Base-by-base conservation (phyloP, 2,329 filamentous ascomycete genomes). In the Colletotrichum tropicale region DNA sequence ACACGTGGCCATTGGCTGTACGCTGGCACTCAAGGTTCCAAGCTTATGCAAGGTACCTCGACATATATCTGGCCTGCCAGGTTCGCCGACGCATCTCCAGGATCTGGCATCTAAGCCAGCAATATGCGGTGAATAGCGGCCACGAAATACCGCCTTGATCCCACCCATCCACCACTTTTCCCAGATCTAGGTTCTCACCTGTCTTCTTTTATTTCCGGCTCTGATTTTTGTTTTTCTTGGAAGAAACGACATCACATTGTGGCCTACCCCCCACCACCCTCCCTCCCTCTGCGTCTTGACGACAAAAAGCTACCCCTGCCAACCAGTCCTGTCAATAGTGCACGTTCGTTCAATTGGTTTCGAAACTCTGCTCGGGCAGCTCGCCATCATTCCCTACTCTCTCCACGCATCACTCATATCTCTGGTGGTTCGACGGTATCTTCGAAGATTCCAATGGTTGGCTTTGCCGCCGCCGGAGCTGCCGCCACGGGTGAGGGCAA, bases 91-190 rank as follows among this genome's bases (percentile, higher is more conserved):
- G 18, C 38, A 48, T 48, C 38, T 43, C 16, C 16, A n/a, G 36
- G 16, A 43, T 43, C 18, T 43, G 36, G 36, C 36, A n/a, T n/a
- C 38, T n/a, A n/a, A n/a, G 38, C 30, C 36, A 69, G 36, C 55
- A 73, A 72, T 38, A 70, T 62, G 66, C 66, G 70, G 70, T 73
- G 66, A 73, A 66, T 58, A n/a, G 32, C 56, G 56, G 30, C 66
- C n/a, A 16, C 62, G 30, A 61, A 61, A n/a, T 55, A 56, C 36
- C 21, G 24, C 30, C 34, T 28, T 55, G 66, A 66, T 28, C 24
- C 62, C 62, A 38, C 24, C 36, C 30, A 62, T 62, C 36, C 55
- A 30, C 18, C 26, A 24, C 36, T 21, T 32, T 61, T 36, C 24
- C 55, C 10, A 32, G n/a, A n/a, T 21, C 16, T 15, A 15, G 24